Percentiles rank a stretch among this genome's conserved stretches.
Conservation (phyloP, 2,329 filamentous ascomycete species). For the Purpureocillium lavendulum region DNA sequence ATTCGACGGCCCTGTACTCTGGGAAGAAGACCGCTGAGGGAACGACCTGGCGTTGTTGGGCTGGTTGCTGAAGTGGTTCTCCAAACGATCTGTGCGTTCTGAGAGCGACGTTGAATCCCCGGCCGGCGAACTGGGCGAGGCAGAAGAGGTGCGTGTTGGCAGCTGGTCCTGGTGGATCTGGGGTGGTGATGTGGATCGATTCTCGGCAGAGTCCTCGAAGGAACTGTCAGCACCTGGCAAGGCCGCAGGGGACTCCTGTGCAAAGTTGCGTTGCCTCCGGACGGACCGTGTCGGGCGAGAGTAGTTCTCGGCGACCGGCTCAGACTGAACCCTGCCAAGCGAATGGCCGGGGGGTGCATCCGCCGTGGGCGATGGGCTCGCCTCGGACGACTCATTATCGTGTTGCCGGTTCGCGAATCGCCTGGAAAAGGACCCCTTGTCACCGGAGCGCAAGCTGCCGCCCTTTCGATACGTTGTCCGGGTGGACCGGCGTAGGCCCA, state of each 20-base stretch:
- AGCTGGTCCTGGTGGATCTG: constrained; percentile 20
- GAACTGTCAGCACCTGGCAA: constrained; percentile 37
- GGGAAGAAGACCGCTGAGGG: constrained; percentile 48
- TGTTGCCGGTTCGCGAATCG: constrained; percentile 54
- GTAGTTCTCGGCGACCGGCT: constrained; percentile 56
- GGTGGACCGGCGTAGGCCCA: constrained; percentile 80
- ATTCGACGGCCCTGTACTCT: constrained; percentile 27
- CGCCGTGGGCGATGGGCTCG: constrained; percentile 22
- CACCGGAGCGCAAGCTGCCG: constrained; percentile 74
- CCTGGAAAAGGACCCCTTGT: constrained; percentile 67
- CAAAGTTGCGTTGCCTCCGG: constrained; percentile 36
- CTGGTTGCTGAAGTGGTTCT: constrained; percentile 9
- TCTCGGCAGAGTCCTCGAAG: constrained; percentile 23
- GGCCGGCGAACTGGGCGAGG: constrained; percentile 33
- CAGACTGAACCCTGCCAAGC: constrained; percentile 59
- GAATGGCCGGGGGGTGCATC: constrained; percentile 41
- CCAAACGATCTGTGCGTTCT: constrained; percentile 19
- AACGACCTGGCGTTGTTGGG: constrained; percentile 29
- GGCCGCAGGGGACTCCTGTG: constrained; percentile 31
- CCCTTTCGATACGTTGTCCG: constrained; percentile 81
- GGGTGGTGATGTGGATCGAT: constrained; percentile 9
- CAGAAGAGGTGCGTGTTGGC: constrained; percentile 24
- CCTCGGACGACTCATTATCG: constrained; percentile 42
- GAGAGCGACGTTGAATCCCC: constrained; percentile 55
- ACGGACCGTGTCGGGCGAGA: constrained; percentile 46